Percentiles rank a stretch among this genome's conserved stretches.
Evolutionary conservation across 768 basidiomycete species (phyloP).

Genomic region (Glaciozyma antarctica): DNA sequence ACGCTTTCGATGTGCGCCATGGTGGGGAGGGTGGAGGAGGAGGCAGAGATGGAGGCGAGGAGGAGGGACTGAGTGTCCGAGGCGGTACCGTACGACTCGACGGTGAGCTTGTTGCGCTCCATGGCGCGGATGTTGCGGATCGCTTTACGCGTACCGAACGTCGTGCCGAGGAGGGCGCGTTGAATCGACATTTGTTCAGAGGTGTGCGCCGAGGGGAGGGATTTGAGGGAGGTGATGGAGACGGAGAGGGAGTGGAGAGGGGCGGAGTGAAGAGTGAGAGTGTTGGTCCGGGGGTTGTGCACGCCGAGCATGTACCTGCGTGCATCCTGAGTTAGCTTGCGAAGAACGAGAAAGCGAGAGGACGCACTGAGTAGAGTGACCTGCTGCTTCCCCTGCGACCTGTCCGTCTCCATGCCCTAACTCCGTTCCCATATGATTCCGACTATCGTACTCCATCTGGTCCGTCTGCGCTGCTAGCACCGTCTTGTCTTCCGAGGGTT

Average conservation of each 20-base stretch:
- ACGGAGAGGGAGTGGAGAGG: conserved; percentile 62
- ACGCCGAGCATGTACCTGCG: conserved; percentile 72
- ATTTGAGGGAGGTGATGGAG: conserved; percentile 75
- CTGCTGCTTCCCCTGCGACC: not conserved
- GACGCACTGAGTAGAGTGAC: conserved; percentile 13
- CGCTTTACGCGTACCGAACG: conserved; percentile 92
- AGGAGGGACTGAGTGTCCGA: conserved; percentile 45
- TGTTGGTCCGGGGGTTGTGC: conserved; percentile 63
- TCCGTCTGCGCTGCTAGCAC: conserved; percentile 75
- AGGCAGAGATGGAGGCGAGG: conserved; percentile 70
- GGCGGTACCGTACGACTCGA: conserved; percentile 70
- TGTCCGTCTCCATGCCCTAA: conserved; percentile 3
- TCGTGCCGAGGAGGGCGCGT: conserved; percentile 63
- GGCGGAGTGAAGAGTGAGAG: conserved; percentile 59
- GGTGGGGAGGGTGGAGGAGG: conserved; percentile 59
- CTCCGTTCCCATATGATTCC: conserved; percentile 36
- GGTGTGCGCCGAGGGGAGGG: conserved; percentile 45
- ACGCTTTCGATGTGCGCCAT: conserved; percentile 9
- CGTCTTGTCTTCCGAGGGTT: conserved; percentile 29
- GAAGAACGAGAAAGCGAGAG: not conserved
- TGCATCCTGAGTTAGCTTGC: not conserved
- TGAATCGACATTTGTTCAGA: conserved; percentile 40
- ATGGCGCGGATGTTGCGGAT: conserved; percentile 71
- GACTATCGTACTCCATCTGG: conserved; percentile 68
- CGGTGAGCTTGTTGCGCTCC: conserved; percentile 84